Evolutionary conservation across 495 filamentous ascomycete species (phyloP), one percentile per base, ranked within the genome.

Genomic region (Rhypophila decipiens): DNA sequence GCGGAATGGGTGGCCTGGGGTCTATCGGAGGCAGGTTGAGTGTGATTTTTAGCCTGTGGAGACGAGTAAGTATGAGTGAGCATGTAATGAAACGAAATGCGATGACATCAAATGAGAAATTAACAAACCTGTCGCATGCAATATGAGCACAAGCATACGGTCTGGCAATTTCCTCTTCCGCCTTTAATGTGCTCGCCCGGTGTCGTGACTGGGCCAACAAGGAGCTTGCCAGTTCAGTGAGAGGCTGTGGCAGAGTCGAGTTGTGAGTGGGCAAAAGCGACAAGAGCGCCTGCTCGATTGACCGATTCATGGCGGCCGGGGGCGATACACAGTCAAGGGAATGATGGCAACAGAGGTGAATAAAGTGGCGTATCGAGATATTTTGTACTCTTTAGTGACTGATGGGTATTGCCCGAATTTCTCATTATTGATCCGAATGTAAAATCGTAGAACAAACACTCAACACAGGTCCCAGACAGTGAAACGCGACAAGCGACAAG

Each of bases 111-210:
- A 24, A 17, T 40, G 37, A 23, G 43, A 40, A 40, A 17, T 29
- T 22, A 61, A 86, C 86, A n/a, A n/a, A n/a, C n/a, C 88, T 78
- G 64, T 89, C 86, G 67, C 91, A 96, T 33, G 93, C 93, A 27
- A 98, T 78, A 63, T 97, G 84, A 1, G 89, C 86, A 61, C 94
- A 97, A 9, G 87, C 88, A 65, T 93, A 95, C 9, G 81, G 76
- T 5, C 91, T 79, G 15, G 85, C 87, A 51, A 89, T 82, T 61
- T 98, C 91, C 64, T 98, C 91, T 46, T 93, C 87, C 7, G 83
- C 76, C 57, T 90, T 95, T 10, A 97, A 68, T 17, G 76, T 85
- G 53, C 79, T 80, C 23, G 90, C 88, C 23, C 82, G 84, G 59
- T 77, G 83, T 7, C 88, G 82, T 4, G 90, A 96, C 59, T 95